phyloP scores from a whole-genome alignment of 768 basidiomycete genomes.

The Myochromella boudieri region DNA sequence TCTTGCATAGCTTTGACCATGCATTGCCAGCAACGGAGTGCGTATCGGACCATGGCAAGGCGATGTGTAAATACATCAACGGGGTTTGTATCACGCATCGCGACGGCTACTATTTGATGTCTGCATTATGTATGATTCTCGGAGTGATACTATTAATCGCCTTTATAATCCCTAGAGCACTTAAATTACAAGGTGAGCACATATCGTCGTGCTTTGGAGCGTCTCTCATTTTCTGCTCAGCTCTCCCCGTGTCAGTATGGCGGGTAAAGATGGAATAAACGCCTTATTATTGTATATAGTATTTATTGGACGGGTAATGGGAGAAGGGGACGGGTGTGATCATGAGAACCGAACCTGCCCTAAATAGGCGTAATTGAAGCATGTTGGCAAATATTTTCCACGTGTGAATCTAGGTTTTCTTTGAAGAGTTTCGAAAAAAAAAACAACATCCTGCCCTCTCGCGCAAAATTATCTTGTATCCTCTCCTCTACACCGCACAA shows the following conservation, averaged over 20 bases:
- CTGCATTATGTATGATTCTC: conserved; percentile 71
- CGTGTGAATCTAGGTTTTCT: conserved; percentile 34
- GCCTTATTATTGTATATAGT: conserved; percentile 5
- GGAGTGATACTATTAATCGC: conserved; percentile 72
- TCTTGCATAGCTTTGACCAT: conserved; percentile 10
- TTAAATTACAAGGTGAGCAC: conserved; percentile 84
- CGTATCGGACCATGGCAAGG: conserved; percentile 89
- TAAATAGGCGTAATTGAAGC: conserved; percentile 28
- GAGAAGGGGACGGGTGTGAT: background rate
- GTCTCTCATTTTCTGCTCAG: conserved; percentile 34
- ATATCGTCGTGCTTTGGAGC: background rate
- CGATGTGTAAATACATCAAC: conserved; percentile 66
- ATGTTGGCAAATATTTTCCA: conserved; percentile 37
- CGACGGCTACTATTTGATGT: conserved; percentile 92
- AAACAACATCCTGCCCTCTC: conserved; percentile 6
- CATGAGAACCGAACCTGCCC: conserved; percentile 31
- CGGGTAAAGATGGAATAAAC: conserved; percentile 51
- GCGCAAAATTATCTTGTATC: conserved; percentile 20
- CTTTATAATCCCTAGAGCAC: conserved; percentile 84
- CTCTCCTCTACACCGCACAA: conserved; percentile 25
- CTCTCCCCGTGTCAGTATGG: conserved; percentile 70
- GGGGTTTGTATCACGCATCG: conserved; percentile 81
- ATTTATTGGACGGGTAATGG: conserved; percentile 3
- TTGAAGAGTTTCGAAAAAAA: conserved; percentile 34
- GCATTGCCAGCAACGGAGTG: conserved; percentile 71